phyloP scores from a whole-genome alignment of 345 rosid species.

The Gossypium raimondii region DNA sequence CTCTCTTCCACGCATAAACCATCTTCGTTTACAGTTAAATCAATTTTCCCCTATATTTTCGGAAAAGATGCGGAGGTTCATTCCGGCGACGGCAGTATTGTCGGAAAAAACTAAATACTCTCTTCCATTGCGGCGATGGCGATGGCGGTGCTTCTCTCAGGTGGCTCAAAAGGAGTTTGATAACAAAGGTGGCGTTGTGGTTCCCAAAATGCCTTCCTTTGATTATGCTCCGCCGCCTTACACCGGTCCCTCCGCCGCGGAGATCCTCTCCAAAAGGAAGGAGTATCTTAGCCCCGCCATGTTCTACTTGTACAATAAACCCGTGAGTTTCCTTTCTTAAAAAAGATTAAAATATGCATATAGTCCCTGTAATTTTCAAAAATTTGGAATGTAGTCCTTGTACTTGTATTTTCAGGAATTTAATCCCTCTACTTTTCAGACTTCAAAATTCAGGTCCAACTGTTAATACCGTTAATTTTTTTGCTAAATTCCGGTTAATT shows the following conservation, averaged over 20 bases:
- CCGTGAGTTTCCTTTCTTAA: slow-evolving; percentile 41
- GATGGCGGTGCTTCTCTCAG: slow-evolving; percentile 47
- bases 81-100: slow-evolving; percentile 30
- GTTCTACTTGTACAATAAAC: slow-evolving; percentile 50
- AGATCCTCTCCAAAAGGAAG: slow-evolving; percentile 58
- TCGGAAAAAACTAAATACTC: slow-evolving; percentile 25
- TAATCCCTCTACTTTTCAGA: too few relatives aligned
- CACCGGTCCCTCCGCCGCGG: slow-evolving; percentile 69
- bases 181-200: slow-evolving; percentile 27
- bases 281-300: slow-evolving; percentile 82
- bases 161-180: slow-evolving; percentile 34
- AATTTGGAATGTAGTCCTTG: too few relatives aligned
- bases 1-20: not conserved
- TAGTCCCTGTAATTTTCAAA: too few relatives aligned
- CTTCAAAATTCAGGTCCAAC: too few relatives aligned
- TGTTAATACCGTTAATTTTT: too few relatives aligned
- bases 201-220: slow-evolving; percentile 69
- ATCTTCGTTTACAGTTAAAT: not conserved
- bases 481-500: too few relatives aligned
- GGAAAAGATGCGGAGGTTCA: slow-evolving; percentile 43
- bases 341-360: not conserved
- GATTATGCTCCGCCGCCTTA: slow-evolving; percentile 84
- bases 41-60: not conserved
- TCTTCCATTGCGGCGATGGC: slow-evolving; percentile 22
- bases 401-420: too few relatives aligned